phyloP scores from a whole-genome alignment of 345 rosid genomes.

The Linum trigynum region DNA sequence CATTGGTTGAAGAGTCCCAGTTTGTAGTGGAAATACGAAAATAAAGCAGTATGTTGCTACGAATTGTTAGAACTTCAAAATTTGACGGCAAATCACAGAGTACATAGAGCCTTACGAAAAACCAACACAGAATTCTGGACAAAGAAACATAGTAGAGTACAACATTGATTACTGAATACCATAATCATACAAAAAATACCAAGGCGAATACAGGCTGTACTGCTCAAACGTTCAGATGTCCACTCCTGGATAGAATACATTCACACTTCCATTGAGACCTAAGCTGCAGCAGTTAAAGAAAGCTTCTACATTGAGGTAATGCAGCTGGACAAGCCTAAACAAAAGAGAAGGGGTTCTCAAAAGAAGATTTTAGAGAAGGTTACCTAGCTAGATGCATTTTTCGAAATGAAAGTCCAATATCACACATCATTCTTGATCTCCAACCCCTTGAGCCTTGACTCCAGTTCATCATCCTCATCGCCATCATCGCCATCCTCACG shows the following conservation, averaged over 20 bases:
- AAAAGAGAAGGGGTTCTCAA: neutral
- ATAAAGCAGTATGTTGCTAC: too few relatives aligned
- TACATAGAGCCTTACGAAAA: too few relatives aligned
- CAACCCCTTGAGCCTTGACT: constrained; percentile 61
- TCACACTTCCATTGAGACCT: constrained; percentile 3
- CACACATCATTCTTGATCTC: constrained; percentile 46
- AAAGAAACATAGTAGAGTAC: too few relatives aligned
- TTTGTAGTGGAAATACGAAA: too few relatives aligned
- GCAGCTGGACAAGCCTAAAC: constrained; percentile 9
- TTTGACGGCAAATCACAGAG: too few relatives aligned
- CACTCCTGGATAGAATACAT: neutral
- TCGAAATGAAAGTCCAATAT: neutral
- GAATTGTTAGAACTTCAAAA: too few relatives aligned
- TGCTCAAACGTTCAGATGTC: constrained; percentile 1
- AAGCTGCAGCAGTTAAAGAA: constrained; percentile 2
- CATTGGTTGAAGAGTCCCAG: too few relatives aligned
- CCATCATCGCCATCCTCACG: constrained; percentile 34
- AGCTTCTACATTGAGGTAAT: constrained; percentile 8
- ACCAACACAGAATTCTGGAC: too few relatives aligned
- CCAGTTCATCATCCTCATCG: constrained; percentile 32
- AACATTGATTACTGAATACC: too few relatives aligned
- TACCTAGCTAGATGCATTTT: neutral
- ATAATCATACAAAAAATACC: constrained; percentile 1
- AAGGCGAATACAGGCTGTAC: constrained; percentile 5
- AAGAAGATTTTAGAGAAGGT: neutral